Conservation (phyloP, 2,329 filamentous ascomycete genomes). For the Rutstroemia sp. region DNA sequence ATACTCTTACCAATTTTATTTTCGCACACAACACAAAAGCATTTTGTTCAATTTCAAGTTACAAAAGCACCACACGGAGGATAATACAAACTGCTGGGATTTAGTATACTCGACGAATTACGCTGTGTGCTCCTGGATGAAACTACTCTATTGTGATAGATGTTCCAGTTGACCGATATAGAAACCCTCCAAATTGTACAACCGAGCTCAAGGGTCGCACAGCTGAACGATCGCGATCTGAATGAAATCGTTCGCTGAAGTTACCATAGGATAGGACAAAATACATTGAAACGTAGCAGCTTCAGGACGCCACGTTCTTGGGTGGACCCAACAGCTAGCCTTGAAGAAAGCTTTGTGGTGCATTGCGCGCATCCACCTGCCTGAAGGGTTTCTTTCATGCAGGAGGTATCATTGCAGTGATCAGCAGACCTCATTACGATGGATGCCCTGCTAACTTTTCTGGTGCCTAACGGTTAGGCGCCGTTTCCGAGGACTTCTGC, state of each 20-base stretch:
- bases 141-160: no score
- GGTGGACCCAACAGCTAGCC: not conserved
- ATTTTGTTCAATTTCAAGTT: no score
- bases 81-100: no score
- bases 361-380: not conserved
- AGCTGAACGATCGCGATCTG: not conserved
- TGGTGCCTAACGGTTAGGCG: not conserved
- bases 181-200: not conserved
- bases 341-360: not conserved
- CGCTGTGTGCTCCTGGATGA: no score
- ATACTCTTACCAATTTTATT: no score
- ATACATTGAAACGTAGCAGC: not conserved
- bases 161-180: not conserved
- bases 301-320: not conserved
- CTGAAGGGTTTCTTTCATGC: not conserved
- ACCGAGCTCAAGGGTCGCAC: not conserved
- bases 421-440: not conserved
- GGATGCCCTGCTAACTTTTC: not conserved
- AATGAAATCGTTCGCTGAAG: not conserved
- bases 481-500: not conserved
- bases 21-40: no score
- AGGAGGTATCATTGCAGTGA: not conserved
- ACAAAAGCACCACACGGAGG: no score
- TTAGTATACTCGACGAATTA: no score
- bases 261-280: not conserved